Evolutionary conservation across 2,329 filamentous ascomycete species (phyloP).

Genomic region (Penicillium concentricum): DNA sequence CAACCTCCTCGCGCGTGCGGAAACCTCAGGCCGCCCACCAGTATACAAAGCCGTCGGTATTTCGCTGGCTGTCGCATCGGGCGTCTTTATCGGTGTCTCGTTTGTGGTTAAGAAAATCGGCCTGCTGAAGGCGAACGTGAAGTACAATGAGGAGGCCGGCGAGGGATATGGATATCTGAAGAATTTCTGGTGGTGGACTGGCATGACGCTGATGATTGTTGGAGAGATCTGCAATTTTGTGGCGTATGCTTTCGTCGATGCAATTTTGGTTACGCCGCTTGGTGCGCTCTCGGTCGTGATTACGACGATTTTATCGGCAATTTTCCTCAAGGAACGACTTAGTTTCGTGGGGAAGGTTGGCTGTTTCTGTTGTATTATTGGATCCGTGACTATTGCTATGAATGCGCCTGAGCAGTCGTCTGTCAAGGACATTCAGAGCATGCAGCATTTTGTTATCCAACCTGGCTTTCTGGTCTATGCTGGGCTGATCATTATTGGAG

Average conservation of each 20-base stretch:
- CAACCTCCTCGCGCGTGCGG: constrained; percentile 47
- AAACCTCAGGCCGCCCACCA: constrained; percentile 47
- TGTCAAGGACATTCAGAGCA: constrained; percentile 83
- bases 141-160: constrained; percentile 93
- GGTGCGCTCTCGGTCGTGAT: constrained; percentile 91
- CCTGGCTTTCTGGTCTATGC: constrained; percentile 85
- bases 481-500: constrained; percentile 76
- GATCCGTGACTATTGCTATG: constrained; percentile 88
- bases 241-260: constrained; percentile 94
- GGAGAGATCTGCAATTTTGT: constrained; percentile 97
- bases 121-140: constrained; percentile 85
- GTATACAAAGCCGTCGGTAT: constrained; percentile 86
- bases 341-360: constrained; percentile 96
- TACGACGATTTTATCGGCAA: constrained; percentile 83
- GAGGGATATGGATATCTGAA: constrained; percentile 97
- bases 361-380: constrained; percentile 92
- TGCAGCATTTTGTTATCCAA: constrained; percentile 81
- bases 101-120: constrained; percentile 96
- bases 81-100: constrained; percentile 87
- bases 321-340: constrained; percentile 92
- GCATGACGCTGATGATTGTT: constrained; percentile 95
- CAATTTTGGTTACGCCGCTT: constrained; percentile 88
- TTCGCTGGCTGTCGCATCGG: constrained; percentile 78
- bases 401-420: constrained; percentile 87
- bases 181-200: constrained; percentile 90